Conservation (phyloP, 1,284 basidiomycete species). For the Ceratobasidium papillatum region DNA sequence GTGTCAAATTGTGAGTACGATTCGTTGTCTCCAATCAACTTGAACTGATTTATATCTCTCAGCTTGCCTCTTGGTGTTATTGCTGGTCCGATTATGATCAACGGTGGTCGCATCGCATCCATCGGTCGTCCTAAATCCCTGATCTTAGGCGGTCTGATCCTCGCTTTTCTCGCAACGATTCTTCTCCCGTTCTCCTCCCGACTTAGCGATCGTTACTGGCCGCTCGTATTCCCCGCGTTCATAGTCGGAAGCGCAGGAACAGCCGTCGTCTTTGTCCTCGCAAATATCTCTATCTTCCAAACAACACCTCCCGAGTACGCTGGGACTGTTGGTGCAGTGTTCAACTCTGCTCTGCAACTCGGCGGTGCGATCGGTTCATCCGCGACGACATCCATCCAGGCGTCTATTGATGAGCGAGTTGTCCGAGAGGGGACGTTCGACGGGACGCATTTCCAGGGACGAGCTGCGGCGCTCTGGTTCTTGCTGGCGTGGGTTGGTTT, state of each 20-base stretch:
- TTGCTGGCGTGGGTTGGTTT: constrained; percentile 41
- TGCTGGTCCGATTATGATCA: constrained; percentile 50
- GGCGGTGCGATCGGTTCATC: constrained; percentile 43
- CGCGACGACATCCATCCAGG: constrained; percentile 42
- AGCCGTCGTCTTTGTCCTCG: constrained; percentile 34
- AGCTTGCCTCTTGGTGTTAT: constrained; percentile 42
- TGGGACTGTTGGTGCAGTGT: constrained; percentile 44
- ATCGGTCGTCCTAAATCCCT: constrained; percentile 57
- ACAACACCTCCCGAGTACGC: constrained; percentile 42
- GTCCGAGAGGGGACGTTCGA: constrained; percentile 30
- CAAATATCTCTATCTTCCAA: constrained; percentile 40
- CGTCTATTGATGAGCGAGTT: constrained; percentile 40
- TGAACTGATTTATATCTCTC: neutral
- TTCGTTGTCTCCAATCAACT: neutral
- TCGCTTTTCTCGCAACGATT: constrained; percentile 56
- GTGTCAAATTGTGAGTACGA: constrained; percentile 38
- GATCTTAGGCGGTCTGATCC: constrained; percentile 55
- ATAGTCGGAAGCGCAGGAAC: constrained; percentile 36
- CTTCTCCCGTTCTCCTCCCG: constrained; percentile 57
- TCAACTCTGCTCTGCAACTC: constrained; percentile 45
- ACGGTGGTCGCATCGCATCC: constrained; percentile 56
- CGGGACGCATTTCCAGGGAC: constrained; percentile 41
- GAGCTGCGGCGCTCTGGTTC: constrained; percentile 44
- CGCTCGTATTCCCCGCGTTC: constrained; percentile 61
- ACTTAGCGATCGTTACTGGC: constrained; percentile 57